Evolutionary conservation across 2,329 filamentous ascomycete species (phyloP).

Genomic region (Phoma sp.): DNA sequence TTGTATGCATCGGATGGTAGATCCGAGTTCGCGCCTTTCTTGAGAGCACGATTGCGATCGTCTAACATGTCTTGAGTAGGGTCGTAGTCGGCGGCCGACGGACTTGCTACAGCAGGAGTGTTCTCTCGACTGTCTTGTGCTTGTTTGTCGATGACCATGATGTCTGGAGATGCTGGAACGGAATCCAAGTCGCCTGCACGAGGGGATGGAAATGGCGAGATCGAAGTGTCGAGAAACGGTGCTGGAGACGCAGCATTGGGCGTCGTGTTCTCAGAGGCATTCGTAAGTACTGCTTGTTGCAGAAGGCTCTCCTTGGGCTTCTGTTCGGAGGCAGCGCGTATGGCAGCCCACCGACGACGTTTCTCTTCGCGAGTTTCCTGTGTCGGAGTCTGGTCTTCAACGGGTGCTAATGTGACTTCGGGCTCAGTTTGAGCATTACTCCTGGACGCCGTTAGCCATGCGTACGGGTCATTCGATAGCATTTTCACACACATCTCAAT

Average conservation of each 20-base stretch:
- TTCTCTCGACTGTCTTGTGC: constrained; percentile 46
- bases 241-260: constrained; percentile 55
- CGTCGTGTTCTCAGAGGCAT: constrained; percentile 64
- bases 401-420: constrained; percentile 26
- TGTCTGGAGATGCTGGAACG: constrained; percentile 47
- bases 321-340: constrained; percentile 47
- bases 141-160: constrained; percentile 51
- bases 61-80: constrained; percentile 88
- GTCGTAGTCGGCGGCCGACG: constrained; percentile 93
- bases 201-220: constrained; percentile 47
- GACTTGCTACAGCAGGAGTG: constrained; percentile 63
- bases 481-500: not conserved
- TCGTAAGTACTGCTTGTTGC: constrained; percentile 73
- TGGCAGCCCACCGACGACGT: constrained; percentile 42
- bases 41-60: constrained; percentile 74
- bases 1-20: constrained; percentile 61
- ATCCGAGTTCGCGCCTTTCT: constrained; percentile 53
- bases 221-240: constrained; percentile 39
- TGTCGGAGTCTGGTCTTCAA: constrained; percentile 35
- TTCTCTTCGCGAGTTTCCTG: constrained; percentile 45
- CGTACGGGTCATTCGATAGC: not conserved
- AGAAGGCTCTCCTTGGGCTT: constrained; percentile 66
- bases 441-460: constrained; percentile 24
- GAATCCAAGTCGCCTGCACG: constrained; percentile 47
- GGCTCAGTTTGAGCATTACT: constrained; percentile 22